Conservation (phyloP, 2,329 filamentous ascomycete species). For the Penicillium brevicompactum region DNA sequence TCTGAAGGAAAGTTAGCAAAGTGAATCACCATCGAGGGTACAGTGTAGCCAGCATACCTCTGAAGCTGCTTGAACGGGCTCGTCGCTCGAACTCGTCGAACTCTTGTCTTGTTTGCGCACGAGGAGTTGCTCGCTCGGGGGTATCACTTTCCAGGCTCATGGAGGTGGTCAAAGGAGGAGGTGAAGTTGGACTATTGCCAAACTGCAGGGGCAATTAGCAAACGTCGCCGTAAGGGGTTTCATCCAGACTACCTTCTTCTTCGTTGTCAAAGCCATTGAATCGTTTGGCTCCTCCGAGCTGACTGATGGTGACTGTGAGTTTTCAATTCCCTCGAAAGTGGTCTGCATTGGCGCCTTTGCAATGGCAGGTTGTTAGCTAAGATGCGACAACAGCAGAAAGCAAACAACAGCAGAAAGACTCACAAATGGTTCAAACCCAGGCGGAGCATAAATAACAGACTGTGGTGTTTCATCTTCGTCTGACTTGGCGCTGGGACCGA, state of each 20-base stretch:
- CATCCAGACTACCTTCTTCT: constrained; percentile 17
- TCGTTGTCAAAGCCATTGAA: constrained; percentile 6
- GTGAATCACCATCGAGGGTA: constrained; percentile 8
- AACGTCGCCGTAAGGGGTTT: not conserved
- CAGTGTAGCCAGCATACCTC: constrained; percentile 60
- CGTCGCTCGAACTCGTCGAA: constrained; percentile 58
- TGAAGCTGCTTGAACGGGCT: constrained; percentile 70
- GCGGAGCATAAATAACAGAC: constrained; percentile 88
- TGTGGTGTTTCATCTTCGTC: constrained; percentile 72
- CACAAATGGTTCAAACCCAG: constrained; percentile 81
- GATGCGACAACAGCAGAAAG: not conserved
- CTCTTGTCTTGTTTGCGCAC: constrained; percentile 80
- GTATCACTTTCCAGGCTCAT: constrained; percentile 68
- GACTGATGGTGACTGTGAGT: constrained; percentile 13
- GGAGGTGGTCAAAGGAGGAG: constrained; percentile 75
- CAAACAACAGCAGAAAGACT: constrained; percentile 29
- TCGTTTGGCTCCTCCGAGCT: constrained; percentile 9
- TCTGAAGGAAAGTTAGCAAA: constrained; percentile 24
- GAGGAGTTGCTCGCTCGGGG: constrained; percentile 72
- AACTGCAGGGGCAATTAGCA: constrained; percentile 23
- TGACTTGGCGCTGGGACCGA: constrained; percentile 40
- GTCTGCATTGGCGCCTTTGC: constrained; percentile 5
- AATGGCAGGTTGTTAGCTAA: constrained; percentile 5
- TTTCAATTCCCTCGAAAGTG: constrained; percentile 9
- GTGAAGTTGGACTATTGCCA: constrained; percentile 53